Percentiles rank a stretch among this genome's conserved stretches.
Conservation (phyloP, 2,329 filamentous ascomycete species). For the Onygena corvina region DNA sequence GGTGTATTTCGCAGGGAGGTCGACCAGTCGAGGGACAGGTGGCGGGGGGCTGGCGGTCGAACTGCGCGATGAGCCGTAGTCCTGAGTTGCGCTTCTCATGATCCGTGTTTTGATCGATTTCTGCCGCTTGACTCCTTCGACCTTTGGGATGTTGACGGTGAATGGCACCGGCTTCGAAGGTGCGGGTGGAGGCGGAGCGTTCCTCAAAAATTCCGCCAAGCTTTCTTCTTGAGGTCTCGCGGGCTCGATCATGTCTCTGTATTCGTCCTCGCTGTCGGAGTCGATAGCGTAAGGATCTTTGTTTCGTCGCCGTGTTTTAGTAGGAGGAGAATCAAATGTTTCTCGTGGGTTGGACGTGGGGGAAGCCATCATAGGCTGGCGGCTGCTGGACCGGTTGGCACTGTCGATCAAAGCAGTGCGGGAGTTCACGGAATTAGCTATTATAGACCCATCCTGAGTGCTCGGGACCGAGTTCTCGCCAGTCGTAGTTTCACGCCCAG, state of each 20-base stretch:
- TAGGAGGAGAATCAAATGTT: constrained; percentile 32
- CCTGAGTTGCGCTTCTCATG: constrained; percentile 24
- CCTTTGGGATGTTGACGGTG: constrained; percentile 16
- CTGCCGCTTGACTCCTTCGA: constrained; percentile 13
- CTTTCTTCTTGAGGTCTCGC: constrained; percentile 33
- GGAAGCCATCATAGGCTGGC: constrained; percentile 14
- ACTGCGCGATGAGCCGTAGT: constrained; percentile 26
- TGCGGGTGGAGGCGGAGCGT: constrained; percentile 32
- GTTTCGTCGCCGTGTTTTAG: constrained; percentile 63
- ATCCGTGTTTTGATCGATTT: constrained; percentile 27
- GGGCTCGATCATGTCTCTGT: constrained; percentile 41
- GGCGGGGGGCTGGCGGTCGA: constrained; percentile 15
- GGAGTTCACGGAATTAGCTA: constrained; percentile 51
- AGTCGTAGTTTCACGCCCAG: constrained; percentile 20
- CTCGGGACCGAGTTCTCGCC: constrained; percentile 31
- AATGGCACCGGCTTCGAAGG: constrained; percentile 25
- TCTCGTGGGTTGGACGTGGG: background rate
- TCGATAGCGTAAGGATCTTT: constrained; percentile 93
- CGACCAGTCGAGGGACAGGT: constrained; percentile 20
- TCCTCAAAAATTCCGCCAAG: constrained; percentile 38
- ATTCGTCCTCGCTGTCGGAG: constrained; percentile 54
- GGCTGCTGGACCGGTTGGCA: constrained; percentile 22
- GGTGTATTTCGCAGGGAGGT: background rate
- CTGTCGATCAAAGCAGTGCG: constrained; percentile 54
- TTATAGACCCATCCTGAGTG: constrained; percentile 42